Evolutionary conservation across 1,284 basidiomycete species (phyloP), one percentile per base, ranked within the genome.

Genomic region (Somion occarium): DNA sequence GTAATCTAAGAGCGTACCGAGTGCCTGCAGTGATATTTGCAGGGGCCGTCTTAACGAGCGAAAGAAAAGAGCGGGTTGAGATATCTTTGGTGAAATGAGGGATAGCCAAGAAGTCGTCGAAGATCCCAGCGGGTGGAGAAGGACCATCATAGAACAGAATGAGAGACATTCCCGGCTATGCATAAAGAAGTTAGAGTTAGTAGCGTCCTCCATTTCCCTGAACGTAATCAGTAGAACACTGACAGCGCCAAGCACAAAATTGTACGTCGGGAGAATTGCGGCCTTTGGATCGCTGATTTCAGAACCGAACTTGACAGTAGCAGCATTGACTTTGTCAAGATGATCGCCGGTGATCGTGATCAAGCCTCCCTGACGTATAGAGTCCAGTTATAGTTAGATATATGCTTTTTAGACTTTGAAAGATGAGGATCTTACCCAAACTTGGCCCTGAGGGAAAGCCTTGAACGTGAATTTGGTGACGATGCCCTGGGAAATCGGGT

Each of bases 271-370:
- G 4, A 51, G 39, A 18, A 51, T 15, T 1, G 61, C 66, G 4
- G 84, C 85, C 62, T 84, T 86, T 0, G 80, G 79, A 57, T 84
- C 82, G 0, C 60, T 75, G 11, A 74, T 73, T 2, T 69, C 71
- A 5, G 67, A 63, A n/a, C n/a, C n/a, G 60, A 83, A 86, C n/a
- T 73, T 71, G 12, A 70, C 69, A 0, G 74, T 74, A 0, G 82
- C 84, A 2, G 57, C 65, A 18, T 64, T 66, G 23, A 82, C 68
- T 2, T 60, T 62, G 22, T 69, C 64, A 11, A 77, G 59, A 3
- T 70, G 55, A 15, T 70, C 61, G 3, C 48, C 61, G 11, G 67
- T 70, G 53, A 74, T 75, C 2, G 66, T 67, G 15, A 82, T 72
- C 0, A 73, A 53, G 1, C 84, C 84, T 20, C 82, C 83, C 83